Conservation (phyloP, 306 rosid genomes). For the Pyrus bretschneideri region DNA sequence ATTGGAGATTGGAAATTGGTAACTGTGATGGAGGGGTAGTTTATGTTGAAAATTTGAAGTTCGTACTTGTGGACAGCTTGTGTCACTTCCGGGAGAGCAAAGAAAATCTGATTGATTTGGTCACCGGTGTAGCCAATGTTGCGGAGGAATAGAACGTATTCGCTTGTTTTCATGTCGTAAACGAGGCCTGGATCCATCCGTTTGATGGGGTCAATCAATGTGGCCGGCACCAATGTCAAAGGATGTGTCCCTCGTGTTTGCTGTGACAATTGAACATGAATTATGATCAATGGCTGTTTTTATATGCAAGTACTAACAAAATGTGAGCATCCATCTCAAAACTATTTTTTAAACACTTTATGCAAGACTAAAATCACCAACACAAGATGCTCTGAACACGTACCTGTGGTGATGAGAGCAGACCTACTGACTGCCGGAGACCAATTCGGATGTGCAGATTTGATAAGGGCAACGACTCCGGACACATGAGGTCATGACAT, state of each 20-base stretch:
- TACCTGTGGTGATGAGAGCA: slow-evolving; percentile 36
- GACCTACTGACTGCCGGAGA: slow-evolving; percentile 49
- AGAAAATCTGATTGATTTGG: slow-evolving; percentile 26
- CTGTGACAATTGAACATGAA: background rate
- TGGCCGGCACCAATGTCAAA: slow-evolving; percentile 49
- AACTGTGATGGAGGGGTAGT: slow-evolving; percentile 43
- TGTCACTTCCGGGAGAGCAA: slow-evolving; percentile 1
- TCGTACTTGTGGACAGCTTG: slow-evolving; percentile 9
- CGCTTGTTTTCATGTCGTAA: slow-evolving; percentile 36
- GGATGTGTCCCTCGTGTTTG: slow-evolving; percentile 28
- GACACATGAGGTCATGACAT: slow-evolving; percentile 55
- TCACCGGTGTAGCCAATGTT: slow-evolving; percentile 34
- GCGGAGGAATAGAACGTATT: slow-evolving; percentile 39
- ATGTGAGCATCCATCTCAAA: background rate
- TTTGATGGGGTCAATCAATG: slow-evolving; percentile 35
- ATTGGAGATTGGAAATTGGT: slow-evolving; percentile 32
- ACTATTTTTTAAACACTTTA: background rate
- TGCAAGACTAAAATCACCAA: background rate
- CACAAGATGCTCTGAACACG: background rate
- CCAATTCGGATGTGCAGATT: slow-evolving; percentile 47
- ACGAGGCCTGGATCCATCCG: slow-evolving; percentile 46
- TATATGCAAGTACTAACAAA: background rate
- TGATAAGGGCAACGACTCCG: slow-evolving; percentile 43
- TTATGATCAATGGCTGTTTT: background rate
- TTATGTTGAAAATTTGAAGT: slow-evolving; percentile 18